Evolutionary conservation across 208 protist genomes (phyloP).

Genomic region (Crithidia brevicula): DNA sequence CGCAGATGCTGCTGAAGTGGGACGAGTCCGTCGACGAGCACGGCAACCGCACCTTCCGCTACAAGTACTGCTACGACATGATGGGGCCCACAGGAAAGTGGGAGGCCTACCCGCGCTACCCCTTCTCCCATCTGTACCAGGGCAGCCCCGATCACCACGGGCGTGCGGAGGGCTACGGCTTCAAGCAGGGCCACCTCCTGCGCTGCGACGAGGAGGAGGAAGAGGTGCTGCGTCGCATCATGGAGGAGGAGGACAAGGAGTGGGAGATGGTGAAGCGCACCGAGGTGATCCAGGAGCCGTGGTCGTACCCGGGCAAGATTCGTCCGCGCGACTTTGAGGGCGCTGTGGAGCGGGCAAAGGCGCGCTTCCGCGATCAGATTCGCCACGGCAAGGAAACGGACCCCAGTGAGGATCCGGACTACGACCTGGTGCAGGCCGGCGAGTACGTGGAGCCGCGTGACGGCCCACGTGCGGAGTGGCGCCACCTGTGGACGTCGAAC

Average conservation of each 20-base stretch:
- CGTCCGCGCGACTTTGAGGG: slow-evolving; percentile 82
- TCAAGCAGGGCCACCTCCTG: slow-evolving; percentile 90
- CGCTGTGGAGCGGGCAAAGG: slow-evolving; percentile 89
- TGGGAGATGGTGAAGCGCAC: slow-evolving; percentile 93
- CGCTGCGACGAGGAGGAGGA: slow-evolving; percentile 88
- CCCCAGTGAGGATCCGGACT: slow-evolving; percentile 86
- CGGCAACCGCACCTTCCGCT: slow-evolving; percentile 90
- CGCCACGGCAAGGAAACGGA: slow-evolving; percentile 85
- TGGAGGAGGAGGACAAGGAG: slow-evolving; percentile 92
- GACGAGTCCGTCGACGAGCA: slow-evolving; percentile 91
- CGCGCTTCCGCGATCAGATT: slow-evolving; percentile 81
- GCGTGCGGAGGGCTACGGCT: slow-evolving; percentile 84
- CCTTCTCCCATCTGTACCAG: slow-evolving; percentile 85
- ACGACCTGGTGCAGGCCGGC: slow-evolving; percentile 87
- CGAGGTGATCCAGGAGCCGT: slow-evolving; percentile 91
- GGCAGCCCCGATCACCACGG: slow-evolving; percentile 81
- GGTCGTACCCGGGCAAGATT: slow-evolving; percentile 91
- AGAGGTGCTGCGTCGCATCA: slow-evolving; percentile 89
- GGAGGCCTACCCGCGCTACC: slow-evolving; percentile 91
- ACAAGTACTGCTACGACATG: slow-evolving; percentile 91
- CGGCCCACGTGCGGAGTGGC: slow-evolving; percentile 87
- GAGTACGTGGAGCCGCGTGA: slow-evolving; percentile 92
- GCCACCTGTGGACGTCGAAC: slow-evolving; percentile 90
- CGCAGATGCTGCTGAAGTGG: slow-evolving; percentile 85
- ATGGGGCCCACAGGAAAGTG: slow-evolving; percentile 88